Base-by-base conservation (phyloP, 2,329 filamentous ascomycete species). In the Saccharata proteae region DNA sequence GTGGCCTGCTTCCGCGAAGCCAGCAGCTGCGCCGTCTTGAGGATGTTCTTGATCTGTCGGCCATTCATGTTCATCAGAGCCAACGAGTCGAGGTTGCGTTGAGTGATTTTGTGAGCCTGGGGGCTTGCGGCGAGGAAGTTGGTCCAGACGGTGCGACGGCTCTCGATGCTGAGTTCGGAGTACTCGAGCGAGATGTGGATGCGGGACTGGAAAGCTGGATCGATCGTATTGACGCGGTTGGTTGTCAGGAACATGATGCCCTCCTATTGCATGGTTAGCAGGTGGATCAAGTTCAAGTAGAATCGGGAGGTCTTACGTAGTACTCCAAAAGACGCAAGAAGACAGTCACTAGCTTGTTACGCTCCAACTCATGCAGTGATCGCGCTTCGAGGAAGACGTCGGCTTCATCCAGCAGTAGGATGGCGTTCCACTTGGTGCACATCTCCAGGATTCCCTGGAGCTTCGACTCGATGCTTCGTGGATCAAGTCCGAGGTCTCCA, bases 341-440 rank as follows among this genome's bases (percentile, higher is more conserved):
- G 34, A 51, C 47, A 19, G 38, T 38, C 21, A 47, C 43, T 43
- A 47, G 47, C 13, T 46, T 43, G 22, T 47, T 47, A 4, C 44
- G 33, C 19, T 38, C 27, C 3, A 46, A 34, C 24, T 33, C 46
- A 9, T 26, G 26, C 6, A 38, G 30, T 1, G 19, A 35, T 4
- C 42, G 27, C 25, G 41, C 44, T 27, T 48, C 44, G 26, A 47
- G 42, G 16, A 49, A 47, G 3, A 47, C 41, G 16, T 67, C 60
- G 24, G 63, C 65, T 35, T 67, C 64, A 43, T 69, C 66, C 3
- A 69, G 56, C 3, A 71, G 57, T 0, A 70, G 48, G 4, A 71
- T 56, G 9, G 62, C 62, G 10, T 63, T 61, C 65, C 65, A 70
- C 33, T 57, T 59, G 0, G 58, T 57, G 29, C 59, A 54, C 54